A percentile compares a stretch with the other conserved stretches of the same genome.
These are phyloP conservation scores for Penicillium turbatum DNA, from an alignment of 495 filamentous ascomycete species.

Conservation along the genomic window DNA sequence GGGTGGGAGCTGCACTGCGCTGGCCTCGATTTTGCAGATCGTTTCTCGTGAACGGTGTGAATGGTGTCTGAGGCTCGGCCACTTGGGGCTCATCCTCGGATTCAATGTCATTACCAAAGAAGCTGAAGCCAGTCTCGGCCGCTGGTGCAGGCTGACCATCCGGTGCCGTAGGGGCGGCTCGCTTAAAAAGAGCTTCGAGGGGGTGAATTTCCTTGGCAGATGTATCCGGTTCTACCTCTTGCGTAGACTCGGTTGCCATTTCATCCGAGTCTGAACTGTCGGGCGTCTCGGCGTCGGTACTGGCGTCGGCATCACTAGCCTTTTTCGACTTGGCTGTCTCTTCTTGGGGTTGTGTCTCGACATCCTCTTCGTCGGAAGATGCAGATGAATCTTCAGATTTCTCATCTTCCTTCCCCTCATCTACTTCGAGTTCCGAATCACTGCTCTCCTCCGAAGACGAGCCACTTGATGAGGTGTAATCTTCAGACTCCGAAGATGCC, in stretches of 20 bases:
- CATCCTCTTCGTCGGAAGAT: slow-evolving; percentile 15
- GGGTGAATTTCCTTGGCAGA: slow-evolving; percentile 63
- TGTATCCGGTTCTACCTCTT: slow-evolving; percentile 13
- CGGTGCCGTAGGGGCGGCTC: slow-evolving; percentile 42
- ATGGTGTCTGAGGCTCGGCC: slow-evolving; percentile 70
- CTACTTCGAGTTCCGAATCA: slow-evolving; percentile 26
- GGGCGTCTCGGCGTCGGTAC: slow-evolving; percentile 3
- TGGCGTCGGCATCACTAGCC: background rate
- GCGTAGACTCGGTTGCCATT: slow-evolving; percentile 4
- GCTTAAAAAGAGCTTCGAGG: slow-evolving; percentile 86
- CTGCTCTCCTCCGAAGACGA: slow-evolving; percentile 32
- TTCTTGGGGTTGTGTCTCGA: slow-evolving; percentile 9
- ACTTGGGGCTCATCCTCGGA: slow-evolving; percentile 38
- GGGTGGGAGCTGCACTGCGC: slow-evolving; percentile 87
- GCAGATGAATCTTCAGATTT: slow-evolving; percentile 28
- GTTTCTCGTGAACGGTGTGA: slow-evolving; percentile 72
- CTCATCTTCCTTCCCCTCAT: slow-evolving; percentile 19
- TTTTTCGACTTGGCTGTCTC: slow-evolving; percentile 3
- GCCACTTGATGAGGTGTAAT: slow-evolving; percentile 47
- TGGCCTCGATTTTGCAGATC: slow-evolving; percentile 69
- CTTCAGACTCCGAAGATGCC: slow-evolving; percentile 31
- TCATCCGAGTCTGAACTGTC: slow-evolving; percentile 9
- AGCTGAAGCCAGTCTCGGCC: slow-evolving; percentile 54
- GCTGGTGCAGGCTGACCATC: slow-evolving; percentile 37
- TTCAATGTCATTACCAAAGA: slow-evolving; percentile 56